These are phyloP conservation scores for Blastobotrys aristatus DNA, from an alignment of 1,139 yeast species.

Conservation along the genomic window DNA sequence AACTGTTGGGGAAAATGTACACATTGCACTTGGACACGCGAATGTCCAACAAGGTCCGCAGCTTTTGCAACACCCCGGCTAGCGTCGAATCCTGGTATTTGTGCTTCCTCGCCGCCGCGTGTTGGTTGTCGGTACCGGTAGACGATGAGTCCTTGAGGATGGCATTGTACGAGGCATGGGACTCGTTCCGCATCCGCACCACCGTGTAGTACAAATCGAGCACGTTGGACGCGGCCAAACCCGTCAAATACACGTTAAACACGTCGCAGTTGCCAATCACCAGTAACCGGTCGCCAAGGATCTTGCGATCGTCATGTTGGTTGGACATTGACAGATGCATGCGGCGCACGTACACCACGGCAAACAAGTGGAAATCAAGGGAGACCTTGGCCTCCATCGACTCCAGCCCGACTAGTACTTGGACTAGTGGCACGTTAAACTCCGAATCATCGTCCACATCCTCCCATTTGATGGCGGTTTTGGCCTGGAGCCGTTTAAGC, in stretches of 20 bases:
- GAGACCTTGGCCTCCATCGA: constrained; percentile 56
- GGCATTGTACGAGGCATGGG: constrained; percentile 65
- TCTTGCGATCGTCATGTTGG: constrained; percentile 45
- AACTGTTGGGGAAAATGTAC: constrained; percentile 72
- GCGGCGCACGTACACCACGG: constrained; percentile 50
- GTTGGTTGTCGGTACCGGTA: neutral
- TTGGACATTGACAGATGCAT: constrained; percentile 60
- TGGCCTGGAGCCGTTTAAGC: constrained; percentile 47
- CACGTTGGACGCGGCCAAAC: constrained; percentile 77
- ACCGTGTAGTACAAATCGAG: constrained; percentile 72
- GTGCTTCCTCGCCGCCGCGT: constrained; percentile 8
- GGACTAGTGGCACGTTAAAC: constrained; percentile 56
- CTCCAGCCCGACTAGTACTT: constrained; percentile 54
- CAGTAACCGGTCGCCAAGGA: constrained; percentile 50
- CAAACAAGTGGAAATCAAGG: constrained; percentile 80
- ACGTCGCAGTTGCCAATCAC: constrained; percentile 53
- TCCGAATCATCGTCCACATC: constrained; percentile 38
- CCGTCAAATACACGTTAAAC: constrained; percentile 63
- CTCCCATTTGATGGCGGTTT: constrained; percentile 68
- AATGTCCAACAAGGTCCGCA: constrained; percentile 58
- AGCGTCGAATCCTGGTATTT: constrained; percentile 15
- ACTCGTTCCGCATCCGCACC: constrained; percentile 68
- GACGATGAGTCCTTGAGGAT: constrained; percentile 55
- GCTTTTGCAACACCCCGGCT: constrained; percentile 22
- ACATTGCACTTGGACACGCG: constrained; percentile 50